These are phyloP conservation scores for Teratosphaeria viscida DNA, from an alignment of 2,329 filamentous ascomycete genomes.

Conservation along the genomic window DNA sequence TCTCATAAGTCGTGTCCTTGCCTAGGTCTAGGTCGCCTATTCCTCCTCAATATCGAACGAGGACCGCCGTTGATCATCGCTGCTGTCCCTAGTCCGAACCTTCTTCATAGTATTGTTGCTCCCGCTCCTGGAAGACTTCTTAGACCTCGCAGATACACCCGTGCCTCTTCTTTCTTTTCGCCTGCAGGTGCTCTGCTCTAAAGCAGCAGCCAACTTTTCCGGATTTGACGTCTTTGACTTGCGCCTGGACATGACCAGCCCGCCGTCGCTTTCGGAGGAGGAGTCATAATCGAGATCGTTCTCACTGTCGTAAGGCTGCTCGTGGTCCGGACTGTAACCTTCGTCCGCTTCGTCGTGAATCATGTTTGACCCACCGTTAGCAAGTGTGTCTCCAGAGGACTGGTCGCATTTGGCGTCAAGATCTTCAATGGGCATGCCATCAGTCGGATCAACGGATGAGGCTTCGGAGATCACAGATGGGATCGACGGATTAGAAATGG, in stretches of 20 bases:
- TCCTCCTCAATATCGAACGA: slow-evolving; percentile 1
- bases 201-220: not conserved
- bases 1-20: not conserved
- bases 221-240: slow-evolving; percentile 15
- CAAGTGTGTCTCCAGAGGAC: slow-evolving; percentile 26
- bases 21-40: not conserved
- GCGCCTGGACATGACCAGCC: slow-evolving; percentile 28
- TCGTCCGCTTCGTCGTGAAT: slow-evolving; percentile 19
- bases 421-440: slow-evolving; percentile 11
- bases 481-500: slow-evolving; percentile 41
- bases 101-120: slow-evolving; percentile 43
- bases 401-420: slow-evolving; percentile 27
- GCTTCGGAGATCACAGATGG: slow-evolving; percentile 40
- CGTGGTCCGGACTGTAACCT: slow-evolving; percentile 23
- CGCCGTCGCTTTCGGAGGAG: slow-evolving; percentile 29
- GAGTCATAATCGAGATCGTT: slow-evolving; percentile 30
- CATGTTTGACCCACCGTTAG: slow-evolving; percentile 13
- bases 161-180: slow-evolving; percentile 21
- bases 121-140: slow-evolving; percentile 35
- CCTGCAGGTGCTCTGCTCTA: not conserved
- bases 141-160: slow-evolving; percentile 22
- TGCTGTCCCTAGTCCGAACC: slow-evolving; percentile 17
- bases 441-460: slow-evolving; percentile 31
- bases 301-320: slow-evolving; percentile 30
- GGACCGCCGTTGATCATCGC: slow-evolving; percentile 1